Percentiles rank a stretch among this genome's conserved stretches.
phyloP scores from a whole-genome alignment of 2,329 filamentous ascomycete genomes.

The Domatiomyces globalis region DNA sequence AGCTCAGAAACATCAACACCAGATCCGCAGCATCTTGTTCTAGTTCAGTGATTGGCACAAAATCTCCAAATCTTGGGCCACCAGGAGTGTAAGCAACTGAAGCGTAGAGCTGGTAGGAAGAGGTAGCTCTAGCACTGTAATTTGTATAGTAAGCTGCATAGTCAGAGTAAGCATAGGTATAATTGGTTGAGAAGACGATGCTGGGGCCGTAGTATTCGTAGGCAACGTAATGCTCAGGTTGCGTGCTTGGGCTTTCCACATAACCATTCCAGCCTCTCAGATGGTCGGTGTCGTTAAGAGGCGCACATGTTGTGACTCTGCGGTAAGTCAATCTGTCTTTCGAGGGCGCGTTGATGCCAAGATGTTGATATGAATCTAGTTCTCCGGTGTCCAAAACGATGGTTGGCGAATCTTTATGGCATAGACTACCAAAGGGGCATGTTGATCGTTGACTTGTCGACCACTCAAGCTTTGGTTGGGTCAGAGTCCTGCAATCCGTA shows the following conservation, averaged over 20 bases:
- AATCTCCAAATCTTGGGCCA: slow-evolving; percentile 5
- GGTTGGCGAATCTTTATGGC: slow-evolving; percentile 3
- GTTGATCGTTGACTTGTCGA: too few species aligned
- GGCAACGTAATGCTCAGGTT: background rate
- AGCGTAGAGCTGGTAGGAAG: slow-evolving; percentile 8
- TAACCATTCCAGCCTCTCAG: slow-evolving; percentile 8
- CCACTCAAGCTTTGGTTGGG: too few species aligned
- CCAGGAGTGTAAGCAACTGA: slow-evolving; percentile 1
- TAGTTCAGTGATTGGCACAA: slow-evolving; percentile 7
- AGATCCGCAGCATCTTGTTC: slow-evolving; percentile 5
- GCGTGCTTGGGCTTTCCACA: background rate
- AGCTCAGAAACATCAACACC: slow-evolving; percentile 10
- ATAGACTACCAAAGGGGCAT: too few species aligned
- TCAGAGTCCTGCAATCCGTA: too few species aligned
- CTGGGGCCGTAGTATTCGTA: slow-evolving; percentile 9
- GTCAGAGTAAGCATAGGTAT: slow-evolving; percentile 10
- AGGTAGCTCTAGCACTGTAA: slow-evolving; percentile 6
- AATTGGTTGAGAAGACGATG: slow-evolving; percentile 7
- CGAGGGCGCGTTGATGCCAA: slow-evolving; percentile 13
- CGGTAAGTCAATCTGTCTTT: slow-evolving; percentile 10
- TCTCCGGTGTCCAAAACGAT: slow-evolving; percentile 11
- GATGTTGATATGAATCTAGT: slow-evolving; percentile 11
- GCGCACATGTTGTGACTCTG: slow-evolving; percentile 11
- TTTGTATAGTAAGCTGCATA: slow-evolving; percentile 10
- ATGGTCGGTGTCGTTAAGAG: slow-evolving; percentile 7